Conservation (phyloP, 257 asterid genomes). For the Capsicum rhomboideum region DNA sequence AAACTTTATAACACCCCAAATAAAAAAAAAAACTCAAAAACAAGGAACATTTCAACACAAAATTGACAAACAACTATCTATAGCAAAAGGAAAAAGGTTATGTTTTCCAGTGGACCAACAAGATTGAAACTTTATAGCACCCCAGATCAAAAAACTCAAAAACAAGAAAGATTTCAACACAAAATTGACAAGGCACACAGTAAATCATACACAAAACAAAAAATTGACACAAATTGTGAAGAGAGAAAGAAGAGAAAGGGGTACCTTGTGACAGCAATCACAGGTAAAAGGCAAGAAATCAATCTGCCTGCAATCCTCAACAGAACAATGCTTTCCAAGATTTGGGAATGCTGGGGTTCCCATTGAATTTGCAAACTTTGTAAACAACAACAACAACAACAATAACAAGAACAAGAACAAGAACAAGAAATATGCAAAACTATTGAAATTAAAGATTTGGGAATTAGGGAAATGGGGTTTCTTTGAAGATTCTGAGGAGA, state of each 20-base stretch:
- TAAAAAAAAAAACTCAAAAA: background rate
- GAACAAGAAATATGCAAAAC: background rate
- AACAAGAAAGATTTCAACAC: background rate
- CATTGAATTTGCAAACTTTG: constrained; percentile 24
- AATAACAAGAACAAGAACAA: too few species aligned
- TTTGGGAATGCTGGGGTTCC: constrained; percentile 91
- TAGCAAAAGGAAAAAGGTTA: too few species aligned
- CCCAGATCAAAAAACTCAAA: background rate
- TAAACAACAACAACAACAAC: too few species aligned
- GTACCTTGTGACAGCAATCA: constrained; percentile 78
- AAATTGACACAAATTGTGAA: background rate
- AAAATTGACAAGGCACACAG: background rate
- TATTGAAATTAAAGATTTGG: background rate
- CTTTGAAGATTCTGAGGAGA: background rate
- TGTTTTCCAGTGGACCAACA: background rate
- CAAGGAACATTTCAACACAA: background rate
- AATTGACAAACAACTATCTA: too few species aligned
- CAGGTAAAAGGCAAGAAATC: constrained; percentile 96
- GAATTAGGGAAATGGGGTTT: background rate
- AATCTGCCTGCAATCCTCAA: constrained; percentile 74
- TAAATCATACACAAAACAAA: background rate
- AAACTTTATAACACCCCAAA: background rate
- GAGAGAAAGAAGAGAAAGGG: background rate
- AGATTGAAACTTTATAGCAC: background rate
- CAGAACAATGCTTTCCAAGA: constrained; percentile 88